Percentiles rank a stretch among this genome's conserved stretches.
phyloP scores from a whole-genome alignment of 441 rosid genomes.

The Bocquillonia castaneifolia region DNA sequence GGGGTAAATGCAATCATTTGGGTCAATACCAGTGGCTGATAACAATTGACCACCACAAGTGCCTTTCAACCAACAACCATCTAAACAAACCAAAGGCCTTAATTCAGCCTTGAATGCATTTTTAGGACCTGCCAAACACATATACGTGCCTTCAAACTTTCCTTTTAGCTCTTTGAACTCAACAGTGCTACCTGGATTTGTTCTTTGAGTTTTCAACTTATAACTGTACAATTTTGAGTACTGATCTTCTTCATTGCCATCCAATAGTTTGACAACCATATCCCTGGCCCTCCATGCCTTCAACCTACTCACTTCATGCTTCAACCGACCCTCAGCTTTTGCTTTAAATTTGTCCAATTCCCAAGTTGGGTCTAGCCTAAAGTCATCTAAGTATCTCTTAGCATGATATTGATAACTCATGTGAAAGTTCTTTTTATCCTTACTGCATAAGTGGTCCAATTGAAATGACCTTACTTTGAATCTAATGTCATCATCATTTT shows the following conservation, averaged over 20 bases:
- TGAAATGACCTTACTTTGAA: not conserved
- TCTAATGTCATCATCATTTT: too few species aligned
- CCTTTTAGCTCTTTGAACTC: not conserved
- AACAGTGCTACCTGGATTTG: not conserved
- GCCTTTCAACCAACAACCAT: not conserved
- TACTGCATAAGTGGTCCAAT: not conserved
- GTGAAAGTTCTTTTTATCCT: not conserved
- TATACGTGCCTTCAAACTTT: not conserved
- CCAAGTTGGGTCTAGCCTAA: not conserved
- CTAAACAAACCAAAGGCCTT: not conserved
- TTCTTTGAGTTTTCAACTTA: not conserved
- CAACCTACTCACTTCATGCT: not conserved
- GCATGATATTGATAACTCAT: not conserved
- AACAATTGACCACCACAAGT: not conserved
- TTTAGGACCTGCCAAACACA: not conserved
- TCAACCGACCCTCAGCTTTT: not conserved
- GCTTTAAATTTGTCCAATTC: not conserved
- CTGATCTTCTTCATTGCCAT: not conserved
- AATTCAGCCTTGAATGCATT: not conserved
- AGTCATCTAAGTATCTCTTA: not conserved
- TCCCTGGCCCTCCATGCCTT: not conserved
- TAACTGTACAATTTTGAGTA: not conserved
- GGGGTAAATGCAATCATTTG: not conserved
- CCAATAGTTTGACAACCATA: not conserved
- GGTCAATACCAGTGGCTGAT: not conserved